Base-by-base conservation (phyloP, 1,139 yeast genomes). In the Pichia norvegensis region DNA sequence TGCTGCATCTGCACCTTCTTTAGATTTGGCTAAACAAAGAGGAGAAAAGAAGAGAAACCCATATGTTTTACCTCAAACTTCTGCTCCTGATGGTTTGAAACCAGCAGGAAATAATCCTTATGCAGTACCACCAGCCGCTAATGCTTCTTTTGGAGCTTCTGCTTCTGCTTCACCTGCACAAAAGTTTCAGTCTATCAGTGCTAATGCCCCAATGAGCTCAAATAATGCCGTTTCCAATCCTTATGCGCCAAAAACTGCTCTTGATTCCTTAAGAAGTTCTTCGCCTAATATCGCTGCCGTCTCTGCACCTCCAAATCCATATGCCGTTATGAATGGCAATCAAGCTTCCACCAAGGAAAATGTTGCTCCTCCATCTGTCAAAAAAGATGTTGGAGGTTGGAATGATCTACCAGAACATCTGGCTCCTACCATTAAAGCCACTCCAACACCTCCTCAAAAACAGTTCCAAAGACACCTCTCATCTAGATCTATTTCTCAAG, bases 351-450 rank as follows among this genome's bases (percentile, higher is more conserved):
- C 40, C 8, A 55, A 53, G 37, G 36, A 46, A 20, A 40, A 42
- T 16, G 41, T 38, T 31, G 41, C 38, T n/a, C 72, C 76, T 36
- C 62, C 74, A 33, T 64, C 62, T 45, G 58, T 69, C 11, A 76
- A 72, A 56, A 76, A 73, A 58, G 83, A 83, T 40, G 81, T 81
- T 40, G 92, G 85, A 42, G 97, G 97, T 4, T 90, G 97, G 97
- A 90, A 90, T 60, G 97, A 90, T 64, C 70, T 90, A 54, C 96
- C 97, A 42, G 73, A 81, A n/a, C 71, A 77, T 25, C 73, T 82
- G 63, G 78, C 70, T 13, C 44, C 55, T 9, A 43, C 53, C 35
- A 54, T 48, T 8, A 48, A 49, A 23, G 53, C 59, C 17, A 47
- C 58, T n/a, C 51, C 55, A 33, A 45, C 55, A 36, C 53, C 58